Conservation (phyloP, 2,329 filamentous ascomycete species). For the Colletotrichum higginsianum region DNA sequence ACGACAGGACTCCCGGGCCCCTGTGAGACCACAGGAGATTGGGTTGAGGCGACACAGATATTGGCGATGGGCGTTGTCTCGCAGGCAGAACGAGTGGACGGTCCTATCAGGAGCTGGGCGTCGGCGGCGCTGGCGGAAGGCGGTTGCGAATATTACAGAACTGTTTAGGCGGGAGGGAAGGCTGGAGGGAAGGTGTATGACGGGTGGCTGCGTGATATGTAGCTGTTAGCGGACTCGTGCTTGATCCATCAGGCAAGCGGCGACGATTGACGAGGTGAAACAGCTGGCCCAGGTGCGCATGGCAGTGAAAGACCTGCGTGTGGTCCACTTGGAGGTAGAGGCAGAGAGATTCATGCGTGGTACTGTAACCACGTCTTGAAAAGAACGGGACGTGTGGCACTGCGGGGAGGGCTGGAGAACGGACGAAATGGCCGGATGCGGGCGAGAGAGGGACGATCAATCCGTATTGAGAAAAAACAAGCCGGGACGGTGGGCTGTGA, state of each 20-base stretch:
- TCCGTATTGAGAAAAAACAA: constrained; percentile 4
- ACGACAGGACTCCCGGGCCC: constrained; percentile 32
- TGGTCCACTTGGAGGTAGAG: constrained; percentile 41
- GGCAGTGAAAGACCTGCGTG: constrained; percentile 39
- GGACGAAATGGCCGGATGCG: constrained; percentile 19
- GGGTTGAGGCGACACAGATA: constrained; percentile 38
- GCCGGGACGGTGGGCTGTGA: constrained; percentile 15
- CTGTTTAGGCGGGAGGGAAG: constrained; percentile 33
- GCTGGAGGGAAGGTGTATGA: constrained; percentile 23
- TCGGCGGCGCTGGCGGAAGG: constrained; percentile 23
- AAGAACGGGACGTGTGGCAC: constrained; percentile 28
- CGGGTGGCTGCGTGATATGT: constrained; percentile 41
- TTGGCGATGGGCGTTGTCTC: constrained; percentile 31
- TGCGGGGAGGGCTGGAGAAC: constrained; percentile 21
- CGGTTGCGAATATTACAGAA: constrained; percentile 40
- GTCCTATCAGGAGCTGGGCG: constrained; percentile 32
- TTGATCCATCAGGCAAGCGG: constrained; percentile 24
- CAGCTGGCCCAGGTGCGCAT: constrained; percentile 41
- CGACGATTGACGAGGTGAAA: constrained; percentile 42
- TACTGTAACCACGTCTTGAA: constrained; percentile 29
- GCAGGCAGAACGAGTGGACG: constrained; percentile 14
- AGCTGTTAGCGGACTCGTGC: constrained; percentile 31
- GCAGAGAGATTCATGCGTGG: constrained; percentile 42
- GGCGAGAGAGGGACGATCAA: constrained; percentile 27
- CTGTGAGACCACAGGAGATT: constrained; percentile 42